phyloP scores from a whole-genome alignment of 345 rosid genomes.

The Melastoma malabathricum region DNA sequence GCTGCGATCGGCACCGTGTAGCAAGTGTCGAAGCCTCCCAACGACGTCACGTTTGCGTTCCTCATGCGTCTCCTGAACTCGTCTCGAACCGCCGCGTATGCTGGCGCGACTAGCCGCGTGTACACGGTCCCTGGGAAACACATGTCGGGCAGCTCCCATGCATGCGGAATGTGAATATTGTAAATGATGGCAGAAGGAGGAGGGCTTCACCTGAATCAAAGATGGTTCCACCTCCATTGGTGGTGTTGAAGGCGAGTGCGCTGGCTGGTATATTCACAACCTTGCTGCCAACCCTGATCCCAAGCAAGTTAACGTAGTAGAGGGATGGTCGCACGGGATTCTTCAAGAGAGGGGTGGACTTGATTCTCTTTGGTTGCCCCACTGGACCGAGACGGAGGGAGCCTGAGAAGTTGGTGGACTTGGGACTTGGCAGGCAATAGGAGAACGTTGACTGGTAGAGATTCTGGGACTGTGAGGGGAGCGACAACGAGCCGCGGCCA shows the following conservation, averaged over 20 bases:
- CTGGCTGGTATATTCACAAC: conserved; percentile 53
- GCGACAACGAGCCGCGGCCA: conserved; percentile 77
- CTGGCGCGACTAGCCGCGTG: conserved; percentile 66
- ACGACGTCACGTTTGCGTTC: conserved; percentile 42
- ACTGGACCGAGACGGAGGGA: conserved; percentile 71
- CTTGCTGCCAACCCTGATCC: conserved; percentile 58
- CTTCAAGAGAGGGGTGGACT: conserved; percentile 65
- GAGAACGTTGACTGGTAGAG: conserved; percentile 74
- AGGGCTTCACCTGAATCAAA: conserved; percentile 63
- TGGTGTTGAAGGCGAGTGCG: conserved; percentile 59
- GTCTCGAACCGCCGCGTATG: conserved; percentile 56
- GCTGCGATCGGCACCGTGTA: conserved; percentile 53
- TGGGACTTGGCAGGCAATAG: conserved; percentile 78
- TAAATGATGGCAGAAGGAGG: neutral
- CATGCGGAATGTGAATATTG: no score
- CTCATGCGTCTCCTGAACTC: conserved; percentile 50
- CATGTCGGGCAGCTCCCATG: no score
- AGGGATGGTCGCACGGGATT: conserved; percentile 79
- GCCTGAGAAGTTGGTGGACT: conserved; percentile 65
- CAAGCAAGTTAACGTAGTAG: conserved; percentile 67
- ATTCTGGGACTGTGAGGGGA: conserved; percentile 60
- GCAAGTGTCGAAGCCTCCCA: conserved; percentile 96
- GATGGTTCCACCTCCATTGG: conserved; percentile 82
- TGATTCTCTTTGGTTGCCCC: conserved; percentile 61
- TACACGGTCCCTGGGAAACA: conserved; percentile 49